Percentiles rank a stretch among this genome's conserved stretches.
Conservation (phyloP, 2,329 filamentous ascomycete genomes). For the Fusarium sp. region DNA sequence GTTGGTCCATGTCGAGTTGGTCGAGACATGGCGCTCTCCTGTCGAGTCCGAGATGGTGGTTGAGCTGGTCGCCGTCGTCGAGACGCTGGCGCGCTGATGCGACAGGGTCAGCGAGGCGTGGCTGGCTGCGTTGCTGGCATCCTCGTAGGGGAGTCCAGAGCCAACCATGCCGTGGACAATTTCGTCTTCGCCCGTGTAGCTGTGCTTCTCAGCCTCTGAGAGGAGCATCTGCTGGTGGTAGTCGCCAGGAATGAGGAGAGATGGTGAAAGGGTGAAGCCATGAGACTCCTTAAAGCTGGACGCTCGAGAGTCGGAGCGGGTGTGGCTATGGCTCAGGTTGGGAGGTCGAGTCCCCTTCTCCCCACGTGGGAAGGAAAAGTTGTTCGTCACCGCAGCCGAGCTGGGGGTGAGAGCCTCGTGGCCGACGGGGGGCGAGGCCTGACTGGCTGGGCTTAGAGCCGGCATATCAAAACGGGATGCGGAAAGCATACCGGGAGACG, state of each 20-base stretch:
- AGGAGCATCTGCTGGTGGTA: slow-evolving; percentile 66
- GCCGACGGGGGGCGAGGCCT: slow-evolving; percentile 53
- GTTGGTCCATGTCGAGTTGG: slow-evolving; percentile 64
- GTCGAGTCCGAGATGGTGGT: slow-evolving; percentile 60
- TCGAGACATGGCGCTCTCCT: slow-evolving; percentile 65
- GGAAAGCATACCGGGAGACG: slow-evolving; percentile 45
- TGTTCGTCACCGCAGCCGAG: slow-evolving; percentile 54
- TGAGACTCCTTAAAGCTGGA: slow-evolving; percentile 70
- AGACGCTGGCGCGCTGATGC: slow-evolving; percentile 65
- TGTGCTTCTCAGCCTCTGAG: slow-evolving; percentile 43
- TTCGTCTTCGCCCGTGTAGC: slow-evolving; percentile 50
- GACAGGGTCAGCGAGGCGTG: slow-evolving; percentile 34
- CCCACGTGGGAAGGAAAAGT: slow-evolving; percentile 63
- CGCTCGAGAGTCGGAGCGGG: slow-evolving; percentile 58
- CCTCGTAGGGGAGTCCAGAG: slow-evolving; percentile 33
- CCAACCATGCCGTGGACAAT: slow-evolving; percentile 34
- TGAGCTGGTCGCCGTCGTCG: slow-evolving; percentile 63
- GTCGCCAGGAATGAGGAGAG: slow-evolving; percentile 71
- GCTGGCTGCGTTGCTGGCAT: slow-evolving; percentile 29
- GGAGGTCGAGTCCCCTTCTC: slow-evolving; percentile 49
- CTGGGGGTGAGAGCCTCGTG: slow-evolving; percentile 60
- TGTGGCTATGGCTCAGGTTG: slow-evolving; percentile 50
- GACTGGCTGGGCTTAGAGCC: slow-evolving; percentile 62
- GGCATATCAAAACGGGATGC: slow-evolving; percentile 56
- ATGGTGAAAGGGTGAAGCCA: slow-evolving; percentile 70